Evolutionary conservation across 768 basidiomycete genomes (phyloP).

Genomic region (Pleurotus salmoneostramineus): DNA sequence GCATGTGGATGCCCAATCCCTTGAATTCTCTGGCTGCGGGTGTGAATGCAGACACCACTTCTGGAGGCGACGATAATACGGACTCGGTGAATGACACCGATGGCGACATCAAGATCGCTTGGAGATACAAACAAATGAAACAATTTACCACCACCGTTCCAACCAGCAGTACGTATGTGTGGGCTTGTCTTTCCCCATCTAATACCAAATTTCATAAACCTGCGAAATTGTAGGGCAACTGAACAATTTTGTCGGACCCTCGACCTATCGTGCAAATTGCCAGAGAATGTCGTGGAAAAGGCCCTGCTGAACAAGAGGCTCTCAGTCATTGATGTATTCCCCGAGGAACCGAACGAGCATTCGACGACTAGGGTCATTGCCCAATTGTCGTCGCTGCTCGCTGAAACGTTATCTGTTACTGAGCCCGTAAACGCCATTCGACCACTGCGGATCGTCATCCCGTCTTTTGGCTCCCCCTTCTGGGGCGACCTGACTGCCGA

Average conservation of each 20-base stretch:
- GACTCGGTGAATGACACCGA: slow-evolving; percentile 38
- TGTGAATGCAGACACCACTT: slow-evolving; percentile 28
- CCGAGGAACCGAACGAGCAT: slow-evolving; percentile 1
- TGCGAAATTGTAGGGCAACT: slow-evolving; percentile 30
- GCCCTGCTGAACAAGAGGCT: slow-evolving; percentile 37
- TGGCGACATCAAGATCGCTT: slow-evolving; percentile 89
- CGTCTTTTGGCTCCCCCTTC: slow-evolving; percentile 53
- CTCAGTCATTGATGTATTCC: slow-evolving; percentile 20
- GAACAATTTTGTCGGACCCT: slow-evolving; percentile 69
- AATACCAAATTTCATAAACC: slow-evolving; percentile 6
- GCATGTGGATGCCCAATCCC: slow-evolving; percentile 72
- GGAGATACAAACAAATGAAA: slow-evolving; percentile 95
- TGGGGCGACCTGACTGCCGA: slow-evolving; percentile 64
- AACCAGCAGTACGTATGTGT: slow-evolving; percentile 43
- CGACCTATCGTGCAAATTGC: slow-evolving; percentile 67
- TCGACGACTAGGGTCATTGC: slow-evolving; percentile 18
- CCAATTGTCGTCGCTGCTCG: slow-evolving; percentile 26
- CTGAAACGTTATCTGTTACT: slow-evolving; percentile 16
- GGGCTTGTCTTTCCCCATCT: slow-evolving; percentile 14
- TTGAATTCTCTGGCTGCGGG: slow-evolving; percentile 25
- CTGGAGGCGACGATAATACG: slow-evolving; percentile 21
- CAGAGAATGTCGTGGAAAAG: slow-evolving; percentile 42
- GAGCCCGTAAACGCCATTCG: slow-evolving; percentile 18
- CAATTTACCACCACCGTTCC: slow-evolving; percentile 84
- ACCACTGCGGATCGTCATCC: slow-evolving; percentile 55